A percentile compares a stretch with the other conserved stretches of the same genome.
These are phyloP conservation scores for Botrytis porri DNA, from an alignment of 2,329 filamentous ascomycete genomes.

Conservation along the genomic window DNA sequence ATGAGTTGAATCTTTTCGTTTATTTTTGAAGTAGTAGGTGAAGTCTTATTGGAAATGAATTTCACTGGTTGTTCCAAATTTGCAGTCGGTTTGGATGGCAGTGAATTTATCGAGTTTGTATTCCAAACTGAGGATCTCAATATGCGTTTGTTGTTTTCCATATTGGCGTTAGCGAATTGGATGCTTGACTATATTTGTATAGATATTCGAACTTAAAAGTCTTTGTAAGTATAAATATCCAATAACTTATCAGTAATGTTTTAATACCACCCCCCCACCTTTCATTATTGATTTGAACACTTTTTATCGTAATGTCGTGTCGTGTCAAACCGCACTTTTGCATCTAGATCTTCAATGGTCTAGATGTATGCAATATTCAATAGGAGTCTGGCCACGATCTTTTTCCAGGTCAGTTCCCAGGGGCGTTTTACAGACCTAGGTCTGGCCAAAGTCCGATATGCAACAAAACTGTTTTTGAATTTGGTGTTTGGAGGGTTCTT, in stretches of 20 bases:
- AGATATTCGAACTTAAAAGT: background rate
- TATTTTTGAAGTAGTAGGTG: background rate
- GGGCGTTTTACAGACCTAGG: background rate
- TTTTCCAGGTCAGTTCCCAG: background rate
- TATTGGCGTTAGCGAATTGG: background rate
- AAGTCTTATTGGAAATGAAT: background rate
- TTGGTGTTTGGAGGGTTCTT: background rate
- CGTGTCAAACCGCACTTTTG: background rate
- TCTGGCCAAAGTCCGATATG: slow-evolving; percentile 2
- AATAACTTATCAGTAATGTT: background rate
- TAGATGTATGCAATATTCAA: background rate
- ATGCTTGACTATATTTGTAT: background rate
- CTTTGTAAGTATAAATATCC: background rate
- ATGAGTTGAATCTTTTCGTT: background rate
- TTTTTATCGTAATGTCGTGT: background rate
- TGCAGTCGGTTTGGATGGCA: background rate
- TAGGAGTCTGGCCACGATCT: background rate
- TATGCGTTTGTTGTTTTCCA: background rate
- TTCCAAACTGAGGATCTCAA: background rate
- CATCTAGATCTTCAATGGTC: background rate
- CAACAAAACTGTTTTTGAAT: background rate
- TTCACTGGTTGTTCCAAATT: background rate
- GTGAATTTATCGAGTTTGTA: background rate
- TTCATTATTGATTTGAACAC: background rate
- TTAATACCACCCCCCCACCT: background rate